Base-by-base conservation (phyloP, 1,284 basidiomycete genomes). In the Heliocybe sulcata region DNA sequence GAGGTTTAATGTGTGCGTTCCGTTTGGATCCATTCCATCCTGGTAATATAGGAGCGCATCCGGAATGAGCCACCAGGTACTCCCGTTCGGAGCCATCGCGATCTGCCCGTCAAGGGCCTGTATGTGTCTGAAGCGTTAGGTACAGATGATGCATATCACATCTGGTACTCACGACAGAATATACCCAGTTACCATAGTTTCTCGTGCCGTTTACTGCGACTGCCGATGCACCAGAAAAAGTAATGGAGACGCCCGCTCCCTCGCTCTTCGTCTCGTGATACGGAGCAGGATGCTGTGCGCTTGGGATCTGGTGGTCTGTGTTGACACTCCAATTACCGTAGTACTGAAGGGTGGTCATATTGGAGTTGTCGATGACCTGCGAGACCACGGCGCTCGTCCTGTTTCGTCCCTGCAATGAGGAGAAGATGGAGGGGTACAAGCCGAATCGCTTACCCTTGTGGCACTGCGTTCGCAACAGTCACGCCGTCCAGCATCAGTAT, bases 41-140 rank as follows among this genome's bases (percentile, higher is more conserved):
- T 63, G 61, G 53, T 68, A 69, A 58, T 61, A 71, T 31, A 72
- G 57, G n/a, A 72, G 56, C 27, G 69, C 60, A 54, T 72, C 63
- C 14, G 65, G 65, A 33, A 72, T 60, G 2, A 65, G 59, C 66
- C 67, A 71, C 53, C 61, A 57, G 1, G 70, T 69, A 47, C 62
- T 68, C 23, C 63, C 68, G 51, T 72, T 71, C 55, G 63, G 69
- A 9, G 53, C 48, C 9, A 35, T 57, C 3, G 20, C 23, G 45
- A 57, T 54, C 8, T 56, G 27, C 3, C 67, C 70, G 58, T 72
- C 65, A 16, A 71, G 54, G 9, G 19, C 20, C 45, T 47, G 19
- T 10, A 19, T n/a, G n/a, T n/a, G n/a, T n/a, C n/a, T 11, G 20
- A 47, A 47, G 9, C 9, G 45, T 20, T 9, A 20, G n/a, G 9